Conservation (phyloP, 495 filamentous ascomycete genomes). For the Pseudoneurospora amorphoporcata region DNA sequence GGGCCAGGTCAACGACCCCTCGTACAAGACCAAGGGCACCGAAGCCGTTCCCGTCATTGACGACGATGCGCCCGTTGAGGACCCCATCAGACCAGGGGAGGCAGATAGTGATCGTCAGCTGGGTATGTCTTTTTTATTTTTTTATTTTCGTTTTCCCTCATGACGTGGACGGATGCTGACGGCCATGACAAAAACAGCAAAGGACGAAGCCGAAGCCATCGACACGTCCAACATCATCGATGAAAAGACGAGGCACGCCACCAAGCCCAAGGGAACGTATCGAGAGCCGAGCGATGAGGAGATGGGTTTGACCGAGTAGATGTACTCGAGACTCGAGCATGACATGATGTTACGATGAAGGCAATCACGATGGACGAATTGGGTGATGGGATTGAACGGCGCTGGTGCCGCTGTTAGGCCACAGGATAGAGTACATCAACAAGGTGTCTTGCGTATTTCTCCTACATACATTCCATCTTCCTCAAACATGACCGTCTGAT, state of each 20-base stretch:
- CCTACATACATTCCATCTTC: no score
- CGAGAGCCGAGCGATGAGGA: slow-evolving; percentile 44
- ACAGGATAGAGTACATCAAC: no score
- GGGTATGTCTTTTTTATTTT: slow-evolving; percentile 26
- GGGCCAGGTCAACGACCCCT: slow-evolving; percentile 22
- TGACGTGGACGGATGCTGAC: no score
- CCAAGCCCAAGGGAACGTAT: slow-evolving; percentile 35
- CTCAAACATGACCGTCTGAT: no score
- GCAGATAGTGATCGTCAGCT: slow-evolving; percentile 43
- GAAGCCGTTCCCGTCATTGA: slow-evolving; percentile 41
- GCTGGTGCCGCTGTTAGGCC: no score
- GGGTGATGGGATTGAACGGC: no score
- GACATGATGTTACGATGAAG: no score
- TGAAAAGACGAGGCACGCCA: slow-evolving; percentile 37
- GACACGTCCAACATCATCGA: slow-evolving; percentile 41
- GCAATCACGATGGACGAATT: no score
- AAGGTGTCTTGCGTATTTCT: no score
- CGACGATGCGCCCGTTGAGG: slow-evolving; percentile 40
- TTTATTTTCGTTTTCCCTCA: no score
- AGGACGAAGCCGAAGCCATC: slow-evolving; percentile 45
- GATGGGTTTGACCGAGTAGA: slow-evolving; percentile 11
- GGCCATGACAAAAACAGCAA: slow-evolving; percentile 17
- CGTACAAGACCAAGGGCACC: slow-evolving; percentile 24
- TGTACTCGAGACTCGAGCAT: not conserved
- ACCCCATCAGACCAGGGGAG: slow-evolving; percentile 30